Evolutionary conservation across 164 flowering plant species (phyloP).

Genomic region (Stephania yunnanensis): DNA sequence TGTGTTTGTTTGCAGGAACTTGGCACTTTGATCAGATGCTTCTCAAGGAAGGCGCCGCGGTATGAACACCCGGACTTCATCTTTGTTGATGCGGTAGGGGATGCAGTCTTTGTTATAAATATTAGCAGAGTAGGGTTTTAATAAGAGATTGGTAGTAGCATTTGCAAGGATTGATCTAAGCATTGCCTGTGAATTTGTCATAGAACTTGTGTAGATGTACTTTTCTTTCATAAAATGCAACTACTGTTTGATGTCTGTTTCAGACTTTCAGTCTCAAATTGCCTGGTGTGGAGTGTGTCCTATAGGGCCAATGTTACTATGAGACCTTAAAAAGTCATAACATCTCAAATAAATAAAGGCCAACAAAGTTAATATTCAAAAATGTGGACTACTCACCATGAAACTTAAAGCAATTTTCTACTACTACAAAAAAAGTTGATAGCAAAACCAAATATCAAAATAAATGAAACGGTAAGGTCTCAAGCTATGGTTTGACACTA

Average conservation of each 20-base stretch:
- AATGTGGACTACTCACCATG: background rate
- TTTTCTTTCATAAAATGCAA: too few species aligned
- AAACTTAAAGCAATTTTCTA: background rate
- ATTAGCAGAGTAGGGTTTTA: background rate
- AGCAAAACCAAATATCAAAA: background rate
- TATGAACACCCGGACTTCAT: background rate
- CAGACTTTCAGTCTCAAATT: too few species aligned
- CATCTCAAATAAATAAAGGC: background rate
- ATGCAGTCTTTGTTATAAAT: too few species aligned
- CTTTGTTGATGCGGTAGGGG: too few species aligned
- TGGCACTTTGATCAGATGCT: constrained; percentile 96
- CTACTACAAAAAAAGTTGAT: background rate
- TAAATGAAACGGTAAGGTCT: background rate
- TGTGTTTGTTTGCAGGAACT: constrained; percentile 43
- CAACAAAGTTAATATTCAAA: background rate
- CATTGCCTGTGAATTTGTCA: background rate
- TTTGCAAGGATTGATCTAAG: background rate
- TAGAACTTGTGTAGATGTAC: too few species aligned
- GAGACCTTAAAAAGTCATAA: background rate
- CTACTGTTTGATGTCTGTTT: too few species aligned
- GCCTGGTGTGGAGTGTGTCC: too few species aligned
- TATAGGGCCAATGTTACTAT: too few species aligned
- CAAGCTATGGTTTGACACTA: background rate
- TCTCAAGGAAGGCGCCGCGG: constrained; percentile 31
- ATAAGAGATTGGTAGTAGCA: background rate